Evolutionary conservation across 345 rosid species (phyloP).

Genomic region (Bruguiera parviflora): DNA sequence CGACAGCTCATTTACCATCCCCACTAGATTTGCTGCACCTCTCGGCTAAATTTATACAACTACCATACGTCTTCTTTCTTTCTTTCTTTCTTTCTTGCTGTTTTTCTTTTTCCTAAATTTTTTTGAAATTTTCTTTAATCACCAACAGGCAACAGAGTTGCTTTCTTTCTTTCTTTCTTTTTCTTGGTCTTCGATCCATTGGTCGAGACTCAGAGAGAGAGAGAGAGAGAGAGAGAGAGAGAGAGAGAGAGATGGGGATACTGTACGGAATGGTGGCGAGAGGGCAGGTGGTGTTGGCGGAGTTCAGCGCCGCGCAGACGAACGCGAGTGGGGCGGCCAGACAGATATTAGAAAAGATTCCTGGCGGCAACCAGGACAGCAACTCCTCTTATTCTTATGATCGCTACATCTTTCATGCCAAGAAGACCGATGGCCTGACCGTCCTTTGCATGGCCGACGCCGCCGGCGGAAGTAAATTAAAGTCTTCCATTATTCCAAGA

Average conservation of each 20-base stretch:
- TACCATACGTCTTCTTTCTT: too few relatives aligned
- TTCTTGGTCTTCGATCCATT: too few relatives aligned
- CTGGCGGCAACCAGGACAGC: constrained; percentile 22
- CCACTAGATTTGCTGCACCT: too few relatives aligned
- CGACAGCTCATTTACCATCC: too few relatives aligned
- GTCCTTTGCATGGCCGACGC: constrained; percentile 54
- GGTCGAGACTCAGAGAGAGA: too few relatives aligned
- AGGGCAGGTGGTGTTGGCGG: constrained; percentile 45
- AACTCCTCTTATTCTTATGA: constrained; percentile 45
- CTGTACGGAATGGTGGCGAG: constrained; percentile 54
- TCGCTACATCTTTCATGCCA: constrained; percentile 46
- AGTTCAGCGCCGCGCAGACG: constrained; percentile 33
- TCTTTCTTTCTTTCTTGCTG: too few relatives aligned
- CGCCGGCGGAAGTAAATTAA: constrained; percentile 27
- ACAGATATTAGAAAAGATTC: constrained; percentile 37
- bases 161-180: too few relatives aligned
- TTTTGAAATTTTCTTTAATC: too few relatives aligned
- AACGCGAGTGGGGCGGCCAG: constrained; percentile 41
- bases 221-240: too few relatives aligned
- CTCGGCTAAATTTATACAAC: too few relatives aligned
- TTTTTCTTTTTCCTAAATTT: too few relatives aligned
- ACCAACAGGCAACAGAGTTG: too few relatives aligned
- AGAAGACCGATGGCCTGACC: constrained; percentile 43
- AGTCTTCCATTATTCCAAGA: background rate
- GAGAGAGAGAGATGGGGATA: background rate